phyloP scores from a whole-genome alignment of 495 filamentous ascomycete genomes.

The Letharia columbiana region DNA sequence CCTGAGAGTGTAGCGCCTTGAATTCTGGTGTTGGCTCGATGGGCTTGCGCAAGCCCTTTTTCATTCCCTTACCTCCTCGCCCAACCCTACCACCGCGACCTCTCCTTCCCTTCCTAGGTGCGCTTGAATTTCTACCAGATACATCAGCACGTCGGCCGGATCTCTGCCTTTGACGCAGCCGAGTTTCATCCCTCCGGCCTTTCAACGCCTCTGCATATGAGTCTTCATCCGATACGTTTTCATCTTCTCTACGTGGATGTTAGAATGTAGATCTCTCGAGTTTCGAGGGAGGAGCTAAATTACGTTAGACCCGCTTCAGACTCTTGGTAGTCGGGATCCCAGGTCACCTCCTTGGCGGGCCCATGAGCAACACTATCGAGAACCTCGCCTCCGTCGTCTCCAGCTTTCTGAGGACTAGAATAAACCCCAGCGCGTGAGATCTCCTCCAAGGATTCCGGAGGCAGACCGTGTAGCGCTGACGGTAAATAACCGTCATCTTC shows the following conservation, averaged over 20 bases:
- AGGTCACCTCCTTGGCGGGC: neutral
- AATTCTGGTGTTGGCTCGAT: constrained; percentile 67
- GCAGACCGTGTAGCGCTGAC: constrained; percentile 2
- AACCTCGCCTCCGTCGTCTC: neutral
- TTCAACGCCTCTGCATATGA: neutral
- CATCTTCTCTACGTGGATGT: constrained; percentile 16
- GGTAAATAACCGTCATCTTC: constrained; percentile 11
- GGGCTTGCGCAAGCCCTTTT: constrained; percentile 60
- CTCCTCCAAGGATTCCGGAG: neutral
- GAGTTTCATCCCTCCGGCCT: neutral
- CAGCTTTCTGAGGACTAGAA: neutral
- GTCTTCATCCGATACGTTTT: constrained; percentile 17
- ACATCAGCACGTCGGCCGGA: neutral
- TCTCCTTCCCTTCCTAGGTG: neutral
- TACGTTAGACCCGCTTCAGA: constrained; percentile 16
- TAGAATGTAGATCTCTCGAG: neutral
- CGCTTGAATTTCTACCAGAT: neutral
- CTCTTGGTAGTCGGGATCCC: constrained; percentile 19
- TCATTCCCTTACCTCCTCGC: constrained; percentile 42
- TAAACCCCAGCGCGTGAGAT: neutral
- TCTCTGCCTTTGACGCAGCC: neutral
- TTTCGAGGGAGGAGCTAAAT: neutral
- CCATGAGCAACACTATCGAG: neutral
- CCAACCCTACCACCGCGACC: constrained; percentile 26
- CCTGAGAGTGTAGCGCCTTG: constrained; percentile 59